These are phyloP conservation scores for Beauveria australis DNA, from an alignment of 2,329 filamentous ascomycete species.

Conservation along the genomic window DNA sequence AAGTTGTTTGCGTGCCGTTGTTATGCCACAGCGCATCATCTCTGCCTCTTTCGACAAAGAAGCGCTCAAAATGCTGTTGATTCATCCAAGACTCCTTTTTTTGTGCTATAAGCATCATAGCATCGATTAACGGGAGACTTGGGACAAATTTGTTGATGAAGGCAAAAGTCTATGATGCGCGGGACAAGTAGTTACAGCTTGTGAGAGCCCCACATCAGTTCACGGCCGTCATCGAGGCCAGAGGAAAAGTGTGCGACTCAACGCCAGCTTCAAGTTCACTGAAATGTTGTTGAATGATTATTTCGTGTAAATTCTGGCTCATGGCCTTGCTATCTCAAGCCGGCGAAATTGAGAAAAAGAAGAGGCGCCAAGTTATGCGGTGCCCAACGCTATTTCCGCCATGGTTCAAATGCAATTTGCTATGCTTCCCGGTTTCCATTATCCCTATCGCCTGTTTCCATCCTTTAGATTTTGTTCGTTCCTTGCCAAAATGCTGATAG, in stretches of 20 bases:
- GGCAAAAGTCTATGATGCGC: background rate
- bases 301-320: background rate
- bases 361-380: background rate
- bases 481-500: background rate
- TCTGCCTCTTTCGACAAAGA: background rate
- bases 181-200: background rate
- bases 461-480: background rate
- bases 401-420: background rate
- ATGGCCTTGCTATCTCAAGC: background rate
- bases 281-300: background rate
- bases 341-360: background rate
- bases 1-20: background rate
- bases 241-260: background rate
- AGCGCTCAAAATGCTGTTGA: background rate
- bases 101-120: background rate
- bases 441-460: background rate
- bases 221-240: background rate
- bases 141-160: background rate
- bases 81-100: background rate
- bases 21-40: background rate
- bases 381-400: background rate
- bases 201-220: conserved; percentile 1
- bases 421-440: background rate
- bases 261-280: background rate
- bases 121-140: background rate